Conservation (phyloP, 2,329 filamentous ascomycete genomes). For the Zalaria obscura region DNA sequence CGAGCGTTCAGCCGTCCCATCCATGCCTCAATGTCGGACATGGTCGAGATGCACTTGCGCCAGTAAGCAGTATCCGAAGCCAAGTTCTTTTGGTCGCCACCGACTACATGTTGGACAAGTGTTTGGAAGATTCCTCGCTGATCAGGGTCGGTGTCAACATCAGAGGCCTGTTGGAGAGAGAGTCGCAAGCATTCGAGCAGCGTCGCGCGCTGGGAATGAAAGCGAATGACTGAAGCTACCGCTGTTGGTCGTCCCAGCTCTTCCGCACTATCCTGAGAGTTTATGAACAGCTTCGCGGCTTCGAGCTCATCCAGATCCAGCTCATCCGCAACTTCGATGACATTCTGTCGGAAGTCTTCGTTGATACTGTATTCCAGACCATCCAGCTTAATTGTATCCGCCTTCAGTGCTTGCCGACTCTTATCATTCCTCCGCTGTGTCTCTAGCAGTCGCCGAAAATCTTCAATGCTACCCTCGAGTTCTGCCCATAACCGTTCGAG, state of each 20-base stretch:
- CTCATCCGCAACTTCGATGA: slow-evolving; percentile 71
- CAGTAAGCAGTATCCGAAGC: slow-evolving; percentile 49
- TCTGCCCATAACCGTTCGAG: slow-evolving; percentile 53
- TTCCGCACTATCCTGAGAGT: slow-evolving; percentile 56
- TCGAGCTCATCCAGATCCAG: slow-evolving; percentile 82
- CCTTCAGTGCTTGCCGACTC: slow-evolving; percentile 57
- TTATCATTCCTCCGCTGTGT: slow-evolving; percentile 60
- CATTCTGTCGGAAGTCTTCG: slow-evolving; percentile 71
- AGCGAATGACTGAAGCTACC: slow-evolving; percentile 70
- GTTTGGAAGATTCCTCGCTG: slow-evolving; percentile 42
- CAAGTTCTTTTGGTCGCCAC: slow-evolving; percentile 30
- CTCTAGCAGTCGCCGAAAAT: slow-evolving; percentile 59
- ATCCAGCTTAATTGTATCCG: slow-evolving; percentile 60
- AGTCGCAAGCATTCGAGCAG: slow-evolving; percentile 73
- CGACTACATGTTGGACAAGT: slow-evolving; percentile 43
- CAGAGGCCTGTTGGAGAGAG: slow-evolving; percentile 54
- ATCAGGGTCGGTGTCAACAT: slow-evolving; percentile 41
- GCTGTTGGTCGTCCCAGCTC: slow-evolving; percentile 58
- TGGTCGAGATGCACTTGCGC: slow-evolving; percentile 58
- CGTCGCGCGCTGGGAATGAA: slow-evolving; percentile 74
- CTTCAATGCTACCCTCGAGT: slow-evolving; percentile 51
- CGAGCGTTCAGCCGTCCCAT: slow-evolving; percentile 64
- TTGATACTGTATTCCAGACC: slow-evolving; percentile 70
- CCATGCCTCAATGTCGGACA: slow-evolving; percentile 65
- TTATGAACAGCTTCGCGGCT: slow-evolving; percentile 55